Evolutionary conservation across 768 basidiomycete genomes (phyloP).

Genomic region (Saitozyma sp.): DNA sequence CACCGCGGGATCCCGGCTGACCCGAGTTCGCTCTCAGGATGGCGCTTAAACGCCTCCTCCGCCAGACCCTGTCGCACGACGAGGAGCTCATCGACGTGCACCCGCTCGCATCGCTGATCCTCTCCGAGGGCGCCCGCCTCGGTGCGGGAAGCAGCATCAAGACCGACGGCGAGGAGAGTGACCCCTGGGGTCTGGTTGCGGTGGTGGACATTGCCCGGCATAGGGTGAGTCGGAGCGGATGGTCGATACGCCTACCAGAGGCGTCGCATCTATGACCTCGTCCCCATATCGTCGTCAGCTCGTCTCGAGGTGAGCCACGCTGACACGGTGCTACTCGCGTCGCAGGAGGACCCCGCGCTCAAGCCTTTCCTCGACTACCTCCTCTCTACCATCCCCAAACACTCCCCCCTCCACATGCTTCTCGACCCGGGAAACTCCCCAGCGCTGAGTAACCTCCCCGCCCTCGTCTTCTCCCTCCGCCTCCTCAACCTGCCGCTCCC

Average conservation of each 20-base stretch:
- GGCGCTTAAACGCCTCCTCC: conserved; percentile 60
- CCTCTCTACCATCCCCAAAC: conserved; percentile 62
- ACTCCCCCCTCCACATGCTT: conserved; percentile 59
- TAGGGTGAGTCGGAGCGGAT: conserved; percentile 55
- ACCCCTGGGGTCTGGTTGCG: conserved; percentile 84
- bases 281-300: no score
- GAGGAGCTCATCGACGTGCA: conserved; percentile 69
- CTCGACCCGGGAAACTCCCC: conserved; percentile 56
- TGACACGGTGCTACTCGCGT: neutral
- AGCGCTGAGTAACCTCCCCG: conserved; percentile 61
- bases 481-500: conserved; percentile 95
- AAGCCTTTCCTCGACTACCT: conserved; percentile 70
- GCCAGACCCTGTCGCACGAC: conserved; percentile 70
- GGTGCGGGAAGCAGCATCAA: conserved; percentile 80
- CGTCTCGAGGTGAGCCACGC: no score
- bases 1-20: conserved; percentile 4
- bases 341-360: conserved; percentile 71
- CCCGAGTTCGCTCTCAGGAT: conserved; percentile 29
- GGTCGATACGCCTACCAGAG: neutral
- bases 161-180: conserved; percentile 83
- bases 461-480: conserved; percentile 81
- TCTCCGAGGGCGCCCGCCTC: conserved; percentile 63
- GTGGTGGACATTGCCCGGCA: conserved; percentile 75
- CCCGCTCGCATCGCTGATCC: conserved; percentile 75
- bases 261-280: no score